Conservation (phyloP, 441 rosid genomes). For the Erodium trifolium region DNA sequence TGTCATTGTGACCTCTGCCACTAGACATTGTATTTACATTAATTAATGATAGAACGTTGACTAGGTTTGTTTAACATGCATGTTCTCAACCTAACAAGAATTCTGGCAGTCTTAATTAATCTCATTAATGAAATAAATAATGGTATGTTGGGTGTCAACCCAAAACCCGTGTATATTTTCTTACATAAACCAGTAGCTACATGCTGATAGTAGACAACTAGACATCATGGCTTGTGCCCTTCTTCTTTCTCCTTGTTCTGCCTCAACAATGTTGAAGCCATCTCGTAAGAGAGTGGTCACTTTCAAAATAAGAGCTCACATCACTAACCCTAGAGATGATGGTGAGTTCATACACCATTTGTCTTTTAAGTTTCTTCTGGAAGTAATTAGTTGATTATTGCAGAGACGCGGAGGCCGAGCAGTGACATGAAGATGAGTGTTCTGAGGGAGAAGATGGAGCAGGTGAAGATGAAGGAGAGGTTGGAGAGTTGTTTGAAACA, state of each 20-base stretch:
- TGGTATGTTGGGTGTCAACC: neutral
- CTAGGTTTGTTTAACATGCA: neutral
- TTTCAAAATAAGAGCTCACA: neutral
- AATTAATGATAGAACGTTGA: neutral
- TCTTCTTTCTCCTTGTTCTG: neutral
- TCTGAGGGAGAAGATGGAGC: slow-evolving; percentile 32
- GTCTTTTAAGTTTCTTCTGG: no score
- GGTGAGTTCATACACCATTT: neutral
- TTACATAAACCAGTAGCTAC: neutral
- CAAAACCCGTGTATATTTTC: neutral
- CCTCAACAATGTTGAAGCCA: neutral
- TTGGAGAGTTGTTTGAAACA: slow-evolving; percentile 36
- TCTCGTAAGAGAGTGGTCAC: neutral
- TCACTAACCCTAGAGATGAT: neutral
- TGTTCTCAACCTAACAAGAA: no score
- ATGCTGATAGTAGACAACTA: neutral
- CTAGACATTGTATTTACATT: neutral
- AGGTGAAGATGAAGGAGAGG: slow-evolving; percentile 33
- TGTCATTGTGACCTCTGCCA: neutral
- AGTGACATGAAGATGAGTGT: slow-evolving; percentile 28
- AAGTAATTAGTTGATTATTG: no score
- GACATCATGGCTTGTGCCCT: neutral
- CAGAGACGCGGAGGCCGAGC: no score
- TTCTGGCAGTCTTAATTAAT: neutral
- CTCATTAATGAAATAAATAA: neutral